These are phyloP conservation scores for Talaromyces sp. DNA, from an alignment of 2,329 filamentous ascomycete genomes.

Conservation along the genomic window DNA sequence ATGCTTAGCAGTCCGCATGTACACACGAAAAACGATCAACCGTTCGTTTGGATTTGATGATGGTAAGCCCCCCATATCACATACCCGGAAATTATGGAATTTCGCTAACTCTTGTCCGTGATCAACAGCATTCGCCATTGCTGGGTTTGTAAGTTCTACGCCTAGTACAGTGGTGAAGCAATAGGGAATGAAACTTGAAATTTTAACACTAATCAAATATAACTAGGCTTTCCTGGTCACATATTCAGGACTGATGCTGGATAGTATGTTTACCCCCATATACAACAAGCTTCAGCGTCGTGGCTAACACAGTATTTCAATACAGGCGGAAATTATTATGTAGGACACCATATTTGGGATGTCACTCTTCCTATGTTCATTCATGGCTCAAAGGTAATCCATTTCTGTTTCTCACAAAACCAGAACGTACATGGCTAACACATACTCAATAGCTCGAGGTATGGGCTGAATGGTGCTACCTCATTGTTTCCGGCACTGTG, in stretches of 20 bases:
- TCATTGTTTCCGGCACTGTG: constrained; percentile 4
- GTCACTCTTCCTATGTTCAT: constrained; percentile 3
- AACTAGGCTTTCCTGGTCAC: neutral
- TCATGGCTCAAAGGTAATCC: constrained; percentile 6
- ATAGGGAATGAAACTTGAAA: neutral
- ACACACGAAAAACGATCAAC: neutral
- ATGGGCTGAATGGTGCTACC: constrained; percentile 10
- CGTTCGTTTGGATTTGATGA: constrained; percentile 7
- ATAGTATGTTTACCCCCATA: neutral
- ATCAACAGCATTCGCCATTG: constrained; percentile 1
- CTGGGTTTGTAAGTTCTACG: constrained; percentile 1
- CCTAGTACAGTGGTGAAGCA: neutral
- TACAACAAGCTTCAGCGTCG: neutral
- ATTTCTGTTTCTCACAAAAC: neutral
- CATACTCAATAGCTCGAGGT: constrained; percentile 3
- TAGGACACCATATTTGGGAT: constrained; percentile 8
- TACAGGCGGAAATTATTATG: constrained; percentile 5
- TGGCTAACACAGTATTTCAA: neutral
- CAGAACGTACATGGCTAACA: neutral
- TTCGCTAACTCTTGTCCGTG: neutral
- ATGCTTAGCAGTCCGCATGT: constrained; percentile 1
- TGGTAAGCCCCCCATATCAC: neutral
- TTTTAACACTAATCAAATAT: neutral
- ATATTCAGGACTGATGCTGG: constrained; percentile 8
- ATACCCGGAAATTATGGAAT: neutral